Base-by-base conservation (phyloP, 257 asterid species). In the Petunia secreta region DNA sequence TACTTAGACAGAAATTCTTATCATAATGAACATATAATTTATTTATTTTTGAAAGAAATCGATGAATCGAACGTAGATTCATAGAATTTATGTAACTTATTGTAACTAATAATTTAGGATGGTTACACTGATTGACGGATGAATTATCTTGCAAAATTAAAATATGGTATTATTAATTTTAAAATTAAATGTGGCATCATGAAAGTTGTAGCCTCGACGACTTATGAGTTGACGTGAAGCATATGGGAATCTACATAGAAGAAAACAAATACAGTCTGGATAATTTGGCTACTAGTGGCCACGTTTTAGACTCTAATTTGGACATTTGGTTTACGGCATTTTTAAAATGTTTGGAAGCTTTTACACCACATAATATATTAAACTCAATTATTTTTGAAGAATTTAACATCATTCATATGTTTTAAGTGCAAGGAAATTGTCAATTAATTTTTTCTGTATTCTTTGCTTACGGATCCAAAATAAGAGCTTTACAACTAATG, bases 211-310 rank as follows among this genome's bases (percentile, higher is more conserved):
- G 16, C 5, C 41, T 16, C 76, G 76, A 46, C 58, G 76, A 16
- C 75, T 69, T 46, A 46, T 44, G 44, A 71, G 77, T 48, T 71
- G 77, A 43, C 77, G 77, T 71, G 77, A n/a, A 48, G 77, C 13
- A 50, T 71, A 71, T 25, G 77, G 25, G 9, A 71, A 48, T 71
- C 77, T 34, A 5, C 1, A 48, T 5, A 25, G 4, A 3, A 34
- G 44, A 71, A 71, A 52, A 71, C 25, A 25, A 25, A 25, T 25
- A 71, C 77, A 71, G 44, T 71, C 77, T 46, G 75, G 10, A 67
- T 43, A 43, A n/a, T 67, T 46, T 69, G 77, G 62, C 62, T 34
- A 71, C 34, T 71, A 25, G 34, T 71, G 62, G 11, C 44, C 77
- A 71, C 77, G 77, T 71, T 71, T 34, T 71, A 48, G 44, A 48